A percentile compares a stretch with the other conserved stretches of the same genome.
Evolutionary conservation across 176 grass and related monocot species (phyloP).

Genomic region (Elymus sibiricus): DNA sequence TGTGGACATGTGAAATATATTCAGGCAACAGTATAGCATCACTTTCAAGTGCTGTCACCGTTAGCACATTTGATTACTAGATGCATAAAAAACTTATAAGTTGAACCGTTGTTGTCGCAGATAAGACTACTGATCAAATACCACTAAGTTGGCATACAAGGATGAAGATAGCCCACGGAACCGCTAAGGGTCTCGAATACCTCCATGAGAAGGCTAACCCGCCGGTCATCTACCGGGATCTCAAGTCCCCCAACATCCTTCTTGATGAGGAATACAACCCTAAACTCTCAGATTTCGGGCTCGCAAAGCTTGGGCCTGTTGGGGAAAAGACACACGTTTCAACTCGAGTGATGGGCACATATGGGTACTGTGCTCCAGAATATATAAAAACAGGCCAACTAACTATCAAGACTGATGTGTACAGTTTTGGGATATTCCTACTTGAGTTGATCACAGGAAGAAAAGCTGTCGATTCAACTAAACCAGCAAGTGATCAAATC

Average conservation of each 20-base stretch:
- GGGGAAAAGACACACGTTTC: conserved; percentile 49
- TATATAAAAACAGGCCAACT: conserved; percentile 61
- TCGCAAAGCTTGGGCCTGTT: conserved; percentile 58
- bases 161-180: conserved; percentile 89
- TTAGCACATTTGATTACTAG: not conserved
- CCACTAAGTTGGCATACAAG: conserved; percentile 73
- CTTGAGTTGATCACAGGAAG: conserved; percentile 83
- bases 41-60: not conserved
- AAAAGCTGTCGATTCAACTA: conserved; percentile 63
- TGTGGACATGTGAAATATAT: not conserved
- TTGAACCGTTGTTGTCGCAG: conserved; percentile 42
- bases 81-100: not conserved
- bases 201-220: conserved; percentile 76
- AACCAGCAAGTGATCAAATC: conserved; percentile 54
- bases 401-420: conserved; percentile 81
- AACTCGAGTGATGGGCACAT: conserved; percentile 81
- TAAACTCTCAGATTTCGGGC: conserved; percentile 91
- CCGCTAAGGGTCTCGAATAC: conserved; percentile 80
- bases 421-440: conserved; percentile 86
- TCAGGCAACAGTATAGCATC: not conserved
- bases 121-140: conserved; percentile 39
- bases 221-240: conserved; percentile 74
- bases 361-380: conserved; percentile 88
- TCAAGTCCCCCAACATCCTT: conserved; percentile 90
- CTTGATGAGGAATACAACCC: conserved; percentile 62